These are phyloP conservation scores for Fusarium domesticum DNA, from an alignment of 2,329 filamentous ascomycete genomes.

Conservation along the genomic window DNA sequence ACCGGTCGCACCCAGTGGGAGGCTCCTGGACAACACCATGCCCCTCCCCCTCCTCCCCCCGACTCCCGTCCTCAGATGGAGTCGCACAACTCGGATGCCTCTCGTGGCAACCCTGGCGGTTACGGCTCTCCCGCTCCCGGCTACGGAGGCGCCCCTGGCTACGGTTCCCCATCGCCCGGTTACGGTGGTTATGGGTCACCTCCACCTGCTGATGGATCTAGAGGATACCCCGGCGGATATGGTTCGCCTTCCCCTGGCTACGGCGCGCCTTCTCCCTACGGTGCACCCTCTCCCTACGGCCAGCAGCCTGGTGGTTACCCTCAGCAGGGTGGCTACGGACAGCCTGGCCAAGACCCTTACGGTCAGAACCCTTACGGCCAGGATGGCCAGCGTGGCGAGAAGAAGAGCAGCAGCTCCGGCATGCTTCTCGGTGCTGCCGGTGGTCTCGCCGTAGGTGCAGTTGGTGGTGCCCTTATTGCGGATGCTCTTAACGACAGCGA, in stretches of 20 bases:
- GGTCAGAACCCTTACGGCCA: constrained; percentile 19
- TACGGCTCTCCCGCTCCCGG: constrained; percentile 24
- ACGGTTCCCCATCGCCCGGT: constrained; percentile 3
- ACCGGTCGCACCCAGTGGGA: constrained; percentile 65
- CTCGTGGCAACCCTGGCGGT: constrained; percentile 23
- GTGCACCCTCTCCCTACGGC: constrained; percentile 13
- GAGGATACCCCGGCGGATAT: constrained; percentile 11
- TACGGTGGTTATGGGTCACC: constrained; percentile 21
- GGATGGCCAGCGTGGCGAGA: constrained; percentile 23
- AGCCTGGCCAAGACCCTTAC: constrained; percentile 4
- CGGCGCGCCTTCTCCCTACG: constrained; percentile 12
- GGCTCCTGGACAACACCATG: constrained; percentile 41
- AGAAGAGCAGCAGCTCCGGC: constrained; percentile 48
- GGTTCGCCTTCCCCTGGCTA: constrained; percentile 15
- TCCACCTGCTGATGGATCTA: background rate
- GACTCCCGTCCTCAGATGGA: constrained; percentile 23
- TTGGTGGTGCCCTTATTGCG: constrained; percentile 57
- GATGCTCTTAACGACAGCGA: constrained; percentile 44
- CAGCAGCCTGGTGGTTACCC: constrained; percentile 1
- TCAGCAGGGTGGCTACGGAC: constrained; percentile 2
- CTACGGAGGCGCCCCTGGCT: constrained; percentile 12
- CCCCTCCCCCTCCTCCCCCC: constrained; percentile 23
- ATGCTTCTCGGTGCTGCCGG: constrained; percentile 58
- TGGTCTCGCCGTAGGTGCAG: constrained; percentile 55
- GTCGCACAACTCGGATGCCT: constrained; percentile 22